Evolutionary conservation across 1,284 basidiomycete species (phyloP), one percentile per base, ranked within the genome.

Genomic region (Macrocystidia cucumis): DNA sequence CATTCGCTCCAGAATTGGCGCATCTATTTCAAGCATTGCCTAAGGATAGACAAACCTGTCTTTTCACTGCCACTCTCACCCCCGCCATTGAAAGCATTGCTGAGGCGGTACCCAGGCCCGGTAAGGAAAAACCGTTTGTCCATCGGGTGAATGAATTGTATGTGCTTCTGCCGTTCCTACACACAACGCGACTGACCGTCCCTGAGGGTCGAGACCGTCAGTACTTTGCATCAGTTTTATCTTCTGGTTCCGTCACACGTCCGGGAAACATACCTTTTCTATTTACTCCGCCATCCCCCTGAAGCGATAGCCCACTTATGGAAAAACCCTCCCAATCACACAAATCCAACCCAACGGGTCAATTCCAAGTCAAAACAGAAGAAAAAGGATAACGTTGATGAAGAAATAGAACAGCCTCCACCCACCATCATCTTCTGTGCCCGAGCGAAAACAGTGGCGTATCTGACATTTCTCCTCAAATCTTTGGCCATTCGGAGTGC

Each of bases 371-470:
- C 44, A 52, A 30, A 30, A 30, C 11, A n/a, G 12, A 30, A 30
- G 19, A 58, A 37, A 45, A 56, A 52, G 27, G 62, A 65, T 20
- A 70, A 71, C 14, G n/a, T n/a, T n/a, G 72, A 74, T n/a, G 64
- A 71, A 0, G 64, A 67, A 40, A 63, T 64, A 38, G 64, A 63
- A 35, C 85, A 87, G 50, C 85, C 89, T 34, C 78, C 93, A 40
- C 74, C 91, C 0, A 98, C 93, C 4, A 98, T 99, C 54, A 91
- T 99, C 44, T 99, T 98, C 59, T 91, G 91, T 42, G 75, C 83
- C 16, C 81, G 83, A 29, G 79, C 92, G 38, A 77, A 81, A 29
- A 95, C 91, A 0, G 93, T 87, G 0, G 93, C 92, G 13, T 92
- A 93, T 49, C 69, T 97, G 34, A 91, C 92, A 28, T 62, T 76